Base-by-base conservation (phyloP, 2,329 filamentous ascomycete genomes). In the Penicillium sp. region DNA sequence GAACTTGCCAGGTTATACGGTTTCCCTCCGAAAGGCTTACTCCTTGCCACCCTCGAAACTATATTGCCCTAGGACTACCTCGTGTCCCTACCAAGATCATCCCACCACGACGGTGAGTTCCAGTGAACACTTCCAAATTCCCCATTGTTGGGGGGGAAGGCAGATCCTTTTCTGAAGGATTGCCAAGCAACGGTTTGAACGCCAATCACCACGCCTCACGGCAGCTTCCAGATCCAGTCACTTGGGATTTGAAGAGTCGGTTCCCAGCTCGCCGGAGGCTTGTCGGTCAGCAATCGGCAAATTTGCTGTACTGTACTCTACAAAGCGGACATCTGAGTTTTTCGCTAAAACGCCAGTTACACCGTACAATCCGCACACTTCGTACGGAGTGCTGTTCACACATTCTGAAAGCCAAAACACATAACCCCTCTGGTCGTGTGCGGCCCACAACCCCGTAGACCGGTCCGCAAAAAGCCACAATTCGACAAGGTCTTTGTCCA, bases 101-200 rank as follows among this genome's bases (percentile, higher is more conserved):
- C 31, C 18, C 31, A 34, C 18, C 15, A 16, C 25, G 18, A 35
- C 25, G 34, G 25, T 8, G 8, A 49, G 25, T 21, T 37, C 35
- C 16, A 35, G 16, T 21, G 23, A 41, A 42, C 25, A 39, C 27
- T 23, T 13, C 45, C 44, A 45, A 45, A 51, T 55, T 52, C 50
- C 39, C 39, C 47, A 31, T 50, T 60, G 60, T 62, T 60, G 61
- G 61, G 50, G 56, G 46, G 47, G 8, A 3, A 23, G 40, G 40
- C 50, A 44, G 60, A 59, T 60, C 56, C 31, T 40, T 34, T 29
- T 34, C 7, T 9, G 34, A 35, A 34, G n/a, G 27, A 46, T 48
- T 52, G 52, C 54, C 58, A 54, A 60, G 57, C 45, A 51, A 38
- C 37, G n/a, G 34, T 23, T 38, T 38, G 18, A 10, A 50, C 49